Conservation (phyloP, 495 filamentous ascomycete genomes). For the Aeminium ludgeri region DNA sequence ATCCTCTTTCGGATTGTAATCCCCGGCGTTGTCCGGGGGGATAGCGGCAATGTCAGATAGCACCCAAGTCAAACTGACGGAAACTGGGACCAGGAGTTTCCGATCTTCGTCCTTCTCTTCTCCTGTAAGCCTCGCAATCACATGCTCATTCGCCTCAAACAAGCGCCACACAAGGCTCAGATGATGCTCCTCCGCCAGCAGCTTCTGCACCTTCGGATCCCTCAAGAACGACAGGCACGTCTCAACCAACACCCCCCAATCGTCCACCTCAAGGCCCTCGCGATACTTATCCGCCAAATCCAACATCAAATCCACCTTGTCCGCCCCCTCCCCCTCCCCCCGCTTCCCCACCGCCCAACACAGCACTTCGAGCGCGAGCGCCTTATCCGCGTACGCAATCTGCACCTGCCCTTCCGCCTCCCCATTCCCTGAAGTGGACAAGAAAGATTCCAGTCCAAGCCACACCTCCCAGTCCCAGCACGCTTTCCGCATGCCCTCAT, state of each 20-base stretch:
- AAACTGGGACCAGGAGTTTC: conserved; percentile 6
- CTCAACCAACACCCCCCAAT: conserved; percentile 6
- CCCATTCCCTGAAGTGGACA: too few relatives aligned
- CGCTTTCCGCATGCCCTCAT: too few relatives aligned
- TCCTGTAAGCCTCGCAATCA: background rate
- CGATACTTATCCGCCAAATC: too few relatives aligned
- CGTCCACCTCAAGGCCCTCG: background rate
- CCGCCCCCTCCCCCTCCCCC: too few relatives aligned
- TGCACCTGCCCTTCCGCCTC: too few relatives aligned
- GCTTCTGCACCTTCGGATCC: conserved; percentile 1
- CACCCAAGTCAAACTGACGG: conserved; percentile 8
- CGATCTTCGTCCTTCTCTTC: background rate
- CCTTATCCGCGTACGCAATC: too few relatives aligned
- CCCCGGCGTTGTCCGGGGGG: background rate
- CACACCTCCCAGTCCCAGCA: too few relatives aligned
- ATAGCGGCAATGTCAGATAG: conserved; percentile 9
- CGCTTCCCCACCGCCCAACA: conserved; percentile 6
- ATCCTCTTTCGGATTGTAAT: background rate
- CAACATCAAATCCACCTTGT: too few relatives aligned
- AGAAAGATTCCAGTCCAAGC: too few relatives aligned
- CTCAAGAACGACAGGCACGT: conserved; percentile 5
- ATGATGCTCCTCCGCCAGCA: background rate
- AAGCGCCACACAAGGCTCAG: conserved; percentile 3
- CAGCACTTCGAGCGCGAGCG: conserved; percentile 7
- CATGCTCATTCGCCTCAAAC: conserved; percentile 1